Evolutionary conservation across 176 grass and related monocot species (phyloP).

Genomic region (Juncus inflexus): DNA sequence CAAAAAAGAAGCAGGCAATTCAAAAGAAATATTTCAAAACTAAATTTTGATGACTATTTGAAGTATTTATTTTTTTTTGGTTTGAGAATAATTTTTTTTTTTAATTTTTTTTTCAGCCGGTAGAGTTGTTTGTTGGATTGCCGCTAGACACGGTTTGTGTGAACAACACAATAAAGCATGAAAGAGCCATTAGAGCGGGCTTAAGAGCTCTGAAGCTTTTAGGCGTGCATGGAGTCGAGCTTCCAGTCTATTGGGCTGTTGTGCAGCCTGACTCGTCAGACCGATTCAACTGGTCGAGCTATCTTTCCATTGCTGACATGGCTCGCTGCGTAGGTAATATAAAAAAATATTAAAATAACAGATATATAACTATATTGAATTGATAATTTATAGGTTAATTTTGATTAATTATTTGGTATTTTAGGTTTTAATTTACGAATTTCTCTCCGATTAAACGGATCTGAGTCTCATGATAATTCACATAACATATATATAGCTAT

Average conservation of each 20-base stretch:
- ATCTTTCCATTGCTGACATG: slow-evolving; percentile 63
- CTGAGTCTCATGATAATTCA: too few relatives aligned
- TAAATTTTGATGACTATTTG: too few relatives aligned
- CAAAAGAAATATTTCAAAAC: too few relatives aligned
- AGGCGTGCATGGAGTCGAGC: slow-evolving; percentile 71
- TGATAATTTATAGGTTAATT: too few relatives aligned
- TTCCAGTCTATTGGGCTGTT: slow-evolving; percentile 76
- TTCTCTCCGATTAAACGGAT: too few relatives aligned
- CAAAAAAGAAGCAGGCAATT: slow-evolving; percentile 15
- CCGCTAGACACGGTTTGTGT: slow-evolving; percentile 57
- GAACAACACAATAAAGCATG: slow-evolving; percentile 39
- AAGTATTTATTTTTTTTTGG: too few relatives aligned
- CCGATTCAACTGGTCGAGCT: slow-evolving; percentile 44
- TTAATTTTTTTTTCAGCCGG: slow-evolving; percentile 24
- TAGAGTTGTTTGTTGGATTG: slow-evolving; percentile 61
- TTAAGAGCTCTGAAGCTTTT: slow-evolving; percentile 67
- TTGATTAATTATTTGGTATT: too few relatives aligned
- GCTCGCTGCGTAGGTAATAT: slow-evolving; percentile 34
- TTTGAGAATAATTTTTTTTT: background rate
- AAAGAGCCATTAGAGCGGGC: slow-evolving; percentile 47
- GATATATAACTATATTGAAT: too few relatives aligned
- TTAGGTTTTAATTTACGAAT: too few relatives aligned
- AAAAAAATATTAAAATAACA: too few relatives aligned
- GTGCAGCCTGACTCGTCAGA: slow-evolving; percentile 47
- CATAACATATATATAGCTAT: too few relatives aligned